phyloP scores from a whole-genome alignment of 306 rosid genomes.

The Quercus alba region DNA sequence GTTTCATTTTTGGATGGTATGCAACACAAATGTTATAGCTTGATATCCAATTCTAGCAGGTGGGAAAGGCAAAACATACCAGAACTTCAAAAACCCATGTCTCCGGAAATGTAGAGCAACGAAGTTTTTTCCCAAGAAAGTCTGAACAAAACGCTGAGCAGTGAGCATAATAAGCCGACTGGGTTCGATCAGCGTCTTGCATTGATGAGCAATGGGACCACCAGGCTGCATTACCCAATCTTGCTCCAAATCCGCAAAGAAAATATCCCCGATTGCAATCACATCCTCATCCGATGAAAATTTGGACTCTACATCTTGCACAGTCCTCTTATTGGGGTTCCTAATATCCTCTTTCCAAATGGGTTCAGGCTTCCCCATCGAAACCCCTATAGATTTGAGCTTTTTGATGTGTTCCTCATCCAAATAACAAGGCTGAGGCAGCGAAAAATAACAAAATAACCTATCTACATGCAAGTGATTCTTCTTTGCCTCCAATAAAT shows the following conservation, averaged over 20 bases:
- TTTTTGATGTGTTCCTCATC: slow-evolving; percentile 71
- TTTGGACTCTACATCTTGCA: slow-evolving; percentile 63
- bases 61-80: slow-evolving; percentile 40
- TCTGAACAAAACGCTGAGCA: slow-evolving; percentile 95
- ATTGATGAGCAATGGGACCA: slow-evolving; percentile 86
- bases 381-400: slow-evolving; percentile 60
- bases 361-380: slow-evolving; percentile 55
- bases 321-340: slow-evolving; percentile 63
- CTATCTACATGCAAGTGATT: slow-evolving; percentile 65
- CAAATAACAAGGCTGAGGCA: slow-evolving; percentile 69
- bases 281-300: slow-evolving; percentile 68
- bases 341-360: slow-evolving; percentile 74
- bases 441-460: slow-evolving; percentile 70
- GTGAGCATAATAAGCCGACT: slow-evolving; percentile 72
- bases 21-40: background rate
- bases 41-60: background rate
- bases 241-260: slow-evolving; percentile 71
- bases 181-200: slow-evolving; percentile 86
- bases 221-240: slow-evolving; percentile 95
- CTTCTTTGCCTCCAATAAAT: slow-evolving; percentile 61
- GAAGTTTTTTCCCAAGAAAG: slow-evolving; percentile 82
- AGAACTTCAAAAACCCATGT: slow-evolving; percentile 94
- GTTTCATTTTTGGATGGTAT: background rate
- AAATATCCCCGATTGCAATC: slow-evolving; percentile 90
- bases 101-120: slow-evolving; percentile 87